Evolutionary conservation across 768 basidiomycete species (phyloP).

Genomic region (Phaeotremella skinneri): DNA sequence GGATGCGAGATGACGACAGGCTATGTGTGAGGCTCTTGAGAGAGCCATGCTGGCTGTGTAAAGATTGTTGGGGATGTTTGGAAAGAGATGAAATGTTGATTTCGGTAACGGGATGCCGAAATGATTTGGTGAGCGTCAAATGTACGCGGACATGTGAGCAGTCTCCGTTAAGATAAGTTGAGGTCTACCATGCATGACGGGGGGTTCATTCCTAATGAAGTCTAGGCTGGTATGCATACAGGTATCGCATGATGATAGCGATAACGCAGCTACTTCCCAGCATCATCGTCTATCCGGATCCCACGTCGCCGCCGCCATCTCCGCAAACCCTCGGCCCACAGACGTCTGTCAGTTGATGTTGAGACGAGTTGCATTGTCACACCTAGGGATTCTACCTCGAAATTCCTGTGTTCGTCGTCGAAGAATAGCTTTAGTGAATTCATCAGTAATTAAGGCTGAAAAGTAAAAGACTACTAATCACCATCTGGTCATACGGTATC

Average conservation of each 20-base stretch:
- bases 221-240: too few relatives aligned
- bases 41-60: too few relatives aligned
- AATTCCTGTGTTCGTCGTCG: conserved; percentile 67
- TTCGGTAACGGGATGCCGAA: too few relatives aligned
- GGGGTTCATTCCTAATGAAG: too few relatives aligned
- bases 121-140: too few relatives aligned
- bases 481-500: conserved; percentile 78
- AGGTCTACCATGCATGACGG: too few relatives aligned
- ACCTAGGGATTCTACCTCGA: conserved; percentile 61
- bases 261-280: not conserved
- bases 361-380: conserved; percentile 76
- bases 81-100: too few relatives aligned
- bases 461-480: conserved; percentile 38
- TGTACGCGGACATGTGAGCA: too few relatives aligned
- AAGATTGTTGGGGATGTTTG: too few relatives aligned
- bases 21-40: too few relatives aligned
- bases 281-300: conserved; percentile 16
- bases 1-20: too few relatives aligned
- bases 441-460: not conserved
- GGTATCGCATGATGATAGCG: not conserved
- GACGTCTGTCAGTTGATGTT: conserved; percentile 57
- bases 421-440: conserved; percentile 58
- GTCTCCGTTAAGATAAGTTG: too few relatives aligned
- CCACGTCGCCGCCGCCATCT: conserved; percentile 63
- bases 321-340: conserved; percentile 68